Evolutionary conservation across 352 stramenopile species (phyloP).

Genomic region (Phytophthora cactorum): DNA sequence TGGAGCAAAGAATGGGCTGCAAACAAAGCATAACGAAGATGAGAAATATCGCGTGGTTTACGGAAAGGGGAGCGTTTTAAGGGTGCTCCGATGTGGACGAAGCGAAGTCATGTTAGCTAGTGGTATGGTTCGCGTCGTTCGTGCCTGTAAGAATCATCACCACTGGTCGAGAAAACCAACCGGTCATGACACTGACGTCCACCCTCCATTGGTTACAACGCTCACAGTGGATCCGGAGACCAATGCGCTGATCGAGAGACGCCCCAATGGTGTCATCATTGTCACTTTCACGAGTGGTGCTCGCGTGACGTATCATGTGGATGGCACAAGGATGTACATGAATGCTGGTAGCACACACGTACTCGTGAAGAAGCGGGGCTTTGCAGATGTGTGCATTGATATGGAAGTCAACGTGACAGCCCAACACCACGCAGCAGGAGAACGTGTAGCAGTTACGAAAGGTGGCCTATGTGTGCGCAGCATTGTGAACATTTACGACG

Average conservation of each 20-base stretch:
- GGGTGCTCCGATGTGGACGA: slow-evolving; percentile 45
- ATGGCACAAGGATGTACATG: slow-evolving; percentile 70
- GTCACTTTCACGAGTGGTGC: slow-evolving; percentile 69
- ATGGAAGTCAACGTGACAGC: slow-evolving; percentile 70
- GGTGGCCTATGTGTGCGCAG: slow-evolving; percentile 66
- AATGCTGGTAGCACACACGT: slow-evolving; percentile 57
- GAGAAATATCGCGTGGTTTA: slow-evolving; percentile 56
- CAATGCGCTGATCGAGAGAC: slow-evolving; percentile 65
- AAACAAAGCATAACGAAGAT: not conserved
- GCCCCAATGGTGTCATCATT: slow-evolving; percentile 55
- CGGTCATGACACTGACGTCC: not conserved
- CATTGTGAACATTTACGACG: slow-evolving; percentile 56
- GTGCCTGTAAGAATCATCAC: slow-evolving; percentile 11
- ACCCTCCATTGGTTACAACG: slow-evolving; percentile 13
- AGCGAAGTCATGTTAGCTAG: slow-evolving; percentile 58
- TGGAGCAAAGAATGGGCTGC: not conserved
- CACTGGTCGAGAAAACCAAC: slow-evolving; percentile 5
- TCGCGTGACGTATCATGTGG: slow-evolving; percentile 63
- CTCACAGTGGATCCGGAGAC: slow-evolving; percentile 74
- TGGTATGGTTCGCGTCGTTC: slow-evolving; percentile 41
- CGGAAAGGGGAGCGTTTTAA: slow-evolving; percentile 60
- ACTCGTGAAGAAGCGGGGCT: slow-evolving; percentile 57
- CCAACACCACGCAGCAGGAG: slow-evolving; percentile 55
- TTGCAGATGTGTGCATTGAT: slow-evolving; percentile 74
- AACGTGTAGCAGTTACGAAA: slow-evolving; percentile 74